Percentiles rank a stretch among this genome's conserved stretches.
These are phyloP conservation scores for Hygrophoropsis aurantiaca DNA, from an alignment of 768 basidiomycete species.

Conservation along the genomic window DNA sequence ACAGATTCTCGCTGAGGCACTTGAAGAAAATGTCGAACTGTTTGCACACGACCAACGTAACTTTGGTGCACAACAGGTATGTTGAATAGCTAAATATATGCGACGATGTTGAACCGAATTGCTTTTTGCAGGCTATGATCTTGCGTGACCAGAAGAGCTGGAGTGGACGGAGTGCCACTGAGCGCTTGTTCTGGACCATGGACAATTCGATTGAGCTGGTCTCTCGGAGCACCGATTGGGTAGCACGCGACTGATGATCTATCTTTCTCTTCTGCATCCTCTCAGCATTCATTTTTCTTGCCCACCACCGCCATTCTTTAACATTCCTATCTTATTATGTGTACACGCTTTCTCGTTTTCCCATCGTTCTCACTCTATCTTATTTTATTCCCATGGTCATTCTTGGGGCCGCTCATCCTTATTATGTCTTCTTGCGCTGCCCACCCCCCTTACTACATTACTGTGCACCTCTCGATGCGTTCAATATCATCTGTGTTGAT, in stretches of 20 bases:
- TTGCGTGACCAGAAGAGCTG: constrained; percentile 94
- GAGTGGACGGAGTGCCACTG: constrained; percentile 89
- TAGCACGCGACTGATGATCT: constrained; percentile 58
- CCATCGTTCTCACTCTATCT: background rate
- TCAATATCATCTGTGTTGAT: constrained; percentile 12
- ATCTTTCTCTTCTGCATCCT: background rate
- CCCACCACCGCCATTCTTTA: too few relatives aligned
- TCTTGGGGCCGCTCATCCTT: constrained; percentile 7
- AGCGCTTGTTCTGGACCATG: constrained; percentile 89
- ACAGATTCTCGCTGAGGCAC: constrained; percentile 80
- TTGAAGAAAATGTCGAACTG: constrained; percentile 87
- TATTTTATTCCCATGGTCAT: constrained; percentile 3
- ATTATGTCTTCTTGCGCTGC: constrained; percentile 4
- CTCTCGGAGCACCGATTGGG: constrained; percentile 84
- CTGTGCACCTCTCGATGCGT: constrained; percentile 15
- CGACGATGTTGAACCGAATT: constrained; percentile 4
- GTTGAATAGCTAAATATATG: constrained; percentile 16
- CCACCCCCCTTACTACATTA: constrained; percentile 1
- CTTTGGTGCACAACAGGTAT: constrained; percentile 95
- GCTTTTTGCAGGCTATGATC: constrained; percentile 77
- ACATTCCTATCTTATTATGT: constrained; percentile 6
- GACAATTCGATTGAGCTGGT: constrained; percentile 89
- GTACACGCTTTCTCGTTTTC: constrained; percentile 10
- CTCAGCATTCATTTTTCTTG: background rate
- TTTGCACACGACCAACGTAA: constrained; percentile 95